Base-by-base conservation (phyloP, 805 yeast genomes). In the Candida loeiensis region DNA sequence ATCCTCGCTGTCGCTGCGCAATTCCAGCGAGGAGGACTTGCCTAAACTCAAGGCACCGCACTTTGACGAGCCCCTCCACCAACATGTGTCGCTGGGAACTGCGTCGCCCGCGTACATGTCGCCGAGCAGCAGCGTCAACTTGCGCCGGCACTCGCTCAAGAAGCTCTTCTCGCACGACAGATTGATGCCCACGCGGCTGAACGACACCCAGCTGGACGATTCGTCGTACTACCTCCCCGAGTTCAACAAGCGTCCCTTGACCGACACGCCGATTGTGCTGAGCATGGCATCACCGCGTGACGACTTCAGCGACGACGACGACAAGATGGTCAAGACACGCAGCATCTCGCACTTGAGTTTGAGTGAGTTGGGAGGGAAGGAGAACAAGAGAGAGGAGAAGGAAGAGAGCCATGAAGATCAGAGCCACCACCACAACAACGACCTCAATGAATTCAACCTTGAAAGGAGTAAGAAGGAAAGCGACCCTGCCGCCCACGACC, bases 191-290 rank as follows among this genome's bases (percentile, higher is more conserved):
- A 34, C 46, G 29, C 44, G 40, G 38, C 47, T 47, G 34, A 24
- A 41, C 6, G 49, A 46, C n/a, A 25, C 46, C 6, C 46, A 34
- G 32, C 43, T 45, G 39, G 46, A 35, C 13, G 51, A 44, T n/a
- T 26, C 36, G 4, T 39, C 43, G n/a, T 45, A 42, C 22, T 45
- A 48, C 28, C 56, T 73, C 32, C 84, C 85, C 0, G 79, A 67
- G 41, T 84, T 84, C 61, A 79, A 82, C 54, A 80, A 77, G 57
- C 66, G 89, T 34, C 93, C 93, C 0, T 63, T 79, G 39, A 80
- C 82, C 31, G 93, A 84, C 53, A 84, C 93, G 0, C 93, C 93
- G 0, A 71, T 80, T 1, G 74, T 73, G 8, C 78, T 84, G 21
- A 66, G 70, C 2, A 64, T 72, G 53, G 63, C 76, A 1, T 79